Conservation (phyloP, 2,329 filamentous ascomycete species). For the Chaetomiaceae sp. region DNA sequence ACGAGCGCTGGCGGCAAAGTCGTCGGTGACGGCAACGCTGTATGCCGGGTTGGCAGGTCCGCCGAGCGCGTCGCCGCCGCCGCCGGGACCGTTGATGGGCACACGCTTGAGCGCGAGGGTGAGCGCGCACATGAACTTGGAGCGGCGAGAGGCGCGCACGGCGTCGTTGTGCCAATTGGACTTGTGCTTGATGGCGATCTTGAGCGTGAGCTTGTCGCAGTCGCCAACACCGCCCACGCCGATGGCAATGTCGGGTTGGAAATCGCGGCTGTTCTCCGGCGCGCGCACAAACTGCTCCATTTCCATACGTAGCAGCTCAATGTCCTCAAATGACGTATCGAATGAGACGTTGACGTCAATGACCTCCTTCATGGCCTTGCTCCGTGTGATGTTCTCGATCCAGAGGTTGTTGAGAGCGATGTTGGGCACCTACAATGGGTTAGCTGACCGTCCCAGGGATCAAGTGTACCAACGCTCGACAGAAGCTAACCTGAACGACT, state of each 20-base stretch:
- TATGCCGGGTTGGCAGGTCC: slow-evolving; percentile 72
- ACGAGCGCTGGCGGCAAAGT: slow-evolving; percentile 58
- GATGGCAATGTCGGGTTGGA: slow-evolving; percentile 75
- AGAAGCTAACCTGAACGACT: slow-evolving; percentile 49
- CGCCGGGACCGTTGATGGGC: slow-evolving; percentile 77
- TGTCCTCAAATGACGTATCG: slow-evolving; percentile 82
- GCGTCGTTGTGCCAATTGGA: slow-evolving; percentile 86
- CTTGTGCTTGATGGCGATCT: slow-evolving; percentile 84
- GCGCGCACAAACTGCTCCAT: slow-evolving; percentile 78
- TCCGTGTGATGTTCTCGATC: slow-evolving; percentile 90
- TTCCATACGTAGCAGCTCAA: slow-evolving; percentile 76
- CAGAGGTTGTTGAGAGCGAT: slow-evolving; percentile 87
- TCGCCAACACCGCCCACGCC: slow-evolving; percentile 73
- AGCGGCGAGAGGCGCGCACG: slow-evolving; percentile 72
- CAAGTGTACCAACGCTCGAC: not conserved
- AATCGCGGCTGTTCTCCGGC: slow-evolving; percentile 84
- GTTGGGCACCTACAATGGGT: slow-evolving; percentile 65
- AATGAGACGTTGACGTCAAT: slow-evolving; percentile 76
- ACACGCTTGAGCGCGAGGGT: slow-evolving; percentile 79
- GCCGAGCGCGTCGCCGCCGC: slow-evolving; percentile 56
- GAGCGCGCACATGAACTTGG: slow-evolving; percentile 95
- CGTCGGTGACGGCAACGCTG: slow-evolving; percentile 67
- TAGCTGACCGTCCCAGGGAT: not conserved
- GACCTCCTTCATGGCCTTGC: slow-evolving; percentile 84
- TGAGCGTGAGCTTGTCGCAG: slow-evolving; percentile 80